phyloP scores from a whole-genome alignment of 2,329 filamentous ascomycete genomes.

The Phyllosticta ampelicida region DNA sequence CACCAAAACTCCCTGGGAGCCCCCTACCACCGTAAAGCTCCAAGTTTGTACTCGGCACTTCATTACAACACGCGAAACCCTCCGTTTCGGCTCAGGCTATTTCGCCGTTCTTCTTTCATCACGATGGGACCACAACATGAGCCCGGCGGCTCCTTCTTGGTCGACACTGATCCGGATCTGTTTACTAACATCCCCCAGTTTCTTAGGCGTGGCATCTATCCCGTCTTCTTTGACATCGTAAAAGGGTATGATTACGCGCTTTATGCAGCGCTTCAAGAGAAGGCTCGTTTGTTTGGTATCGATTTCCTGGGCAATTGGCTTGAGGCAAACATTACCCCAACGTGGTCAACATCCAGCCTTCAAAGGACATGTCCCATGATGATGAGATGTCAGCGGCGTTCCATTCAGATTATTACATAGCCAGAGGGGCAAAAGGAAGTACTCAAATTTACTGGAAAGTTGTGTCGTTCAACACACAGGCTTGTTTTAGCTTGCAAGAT shows the following conservation, averaged over 20 bases:
- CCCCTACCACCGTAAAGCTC: neutral
- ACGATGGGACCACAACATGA: conserved; percentile 14
- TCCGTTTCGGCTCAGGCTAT: conserved; percentile 15
- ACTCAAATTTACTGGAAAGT: neutral
- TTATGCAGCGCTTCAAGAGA: conserved; percentile 21
- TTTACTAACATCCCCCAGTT: conserved; percentile 28
- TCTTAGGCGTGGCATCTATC: conserved; percentile 22
- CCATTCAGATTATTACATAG: neutral
- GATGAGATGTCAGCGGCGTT: too few species aligned
- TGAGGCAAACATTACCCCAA: conserved; percentile 14
- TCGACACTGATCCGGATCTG: conserved; percentile 25
- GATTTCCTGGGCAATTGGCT: conserved; percentile 20
- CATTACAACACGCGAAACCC: conserved; percentile 13
- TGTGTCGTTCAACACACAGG: neutral
- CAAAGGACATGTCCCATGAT: too few species aligned
- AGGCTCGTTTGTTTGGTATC: conserved; percentile 26
- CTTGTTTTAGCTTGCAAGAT: neutral
- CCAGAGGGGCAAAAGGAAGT: neutral
- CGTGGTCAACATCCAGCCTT: neutral
- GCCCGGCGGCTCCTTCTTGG: conserved; percentile 23
- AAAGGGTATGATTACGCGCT: conserved; percentile 21
- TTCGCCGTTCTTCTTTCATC: conserved; percentile 18
- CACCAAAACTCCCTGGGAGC: neutral
- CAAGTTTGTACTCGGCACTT: conserved; percentile 9
- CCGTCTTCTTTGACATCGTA: conserved; percentile 24